These are phyloP conservation scores for Boechera divaricarpa DNA, from an alignment of 345 rosid species.

Conservation along the genomic window DNA sequence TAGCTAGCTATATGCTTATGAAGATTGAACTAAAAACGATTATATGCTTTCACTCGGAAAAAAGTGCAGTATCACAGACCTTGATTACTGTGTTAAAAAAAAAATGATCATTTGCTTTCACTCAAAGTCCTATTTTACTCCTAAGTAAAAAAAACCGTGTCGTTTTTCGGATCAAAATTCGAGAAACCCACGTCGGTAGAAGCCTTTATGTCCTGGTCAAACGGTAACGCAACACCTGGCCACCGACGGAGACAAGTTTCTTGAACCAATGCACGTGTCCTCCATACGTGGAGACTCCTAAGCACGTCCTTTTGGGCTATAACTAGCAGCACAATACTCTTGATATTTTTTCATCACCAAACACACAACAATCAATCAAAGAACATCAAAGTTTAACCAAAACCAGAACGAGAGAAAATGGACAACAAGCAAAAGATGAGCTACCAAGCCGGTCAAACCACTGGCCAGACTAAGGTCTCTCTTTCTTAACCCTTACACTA, in stretches of 20 bases:
- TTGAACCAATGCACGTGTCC: constrained; percentile 32
- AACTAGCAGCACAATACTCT: constrained; percentile 15
- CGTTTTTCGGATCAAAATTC: background rate
- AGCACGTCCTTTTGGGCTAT: constrained; percentile 25
- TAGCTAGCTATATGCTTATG: too few species aligned
- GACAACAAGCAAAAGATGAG: constrained; percentile 54
- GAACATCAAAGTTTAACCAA: constrained; percentile 12
- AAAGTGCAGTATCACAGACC: too few species aligned
- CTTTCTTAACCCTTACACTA: background rate
- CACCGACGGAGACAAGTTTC: constrained; percentile 24
- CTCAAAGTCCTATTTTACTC: background rate
- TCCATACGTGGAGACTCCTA: constrained; percentile 33
- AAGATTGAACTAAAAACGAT: too few species aligned
- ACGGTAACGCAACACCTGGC: constrained; percentile 30
- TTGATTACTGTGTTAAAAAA: too few species aligned
- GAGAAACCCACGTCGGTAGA: constrained; percentile 28
- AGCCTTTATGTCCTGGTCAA: constrained; percentile 33
- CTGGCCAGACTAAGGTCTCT: constrained; percentile 62
- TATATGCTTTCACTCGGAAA: too few species aligned
- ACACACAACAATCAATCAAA: constrained; percentile 18
- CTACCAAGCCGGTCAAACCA: constrained; percentile 61
- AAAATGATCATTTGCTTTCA: too few species aligned
- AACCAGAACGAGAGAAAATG: constrained; percentile 19
- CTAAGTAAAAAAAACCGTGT: background rate
- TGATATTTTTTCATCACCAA: background rate